phyloP scores from a whole-genome alignment of 73 alveolate genomes.

The Paramecium octaurelia region DNA sequence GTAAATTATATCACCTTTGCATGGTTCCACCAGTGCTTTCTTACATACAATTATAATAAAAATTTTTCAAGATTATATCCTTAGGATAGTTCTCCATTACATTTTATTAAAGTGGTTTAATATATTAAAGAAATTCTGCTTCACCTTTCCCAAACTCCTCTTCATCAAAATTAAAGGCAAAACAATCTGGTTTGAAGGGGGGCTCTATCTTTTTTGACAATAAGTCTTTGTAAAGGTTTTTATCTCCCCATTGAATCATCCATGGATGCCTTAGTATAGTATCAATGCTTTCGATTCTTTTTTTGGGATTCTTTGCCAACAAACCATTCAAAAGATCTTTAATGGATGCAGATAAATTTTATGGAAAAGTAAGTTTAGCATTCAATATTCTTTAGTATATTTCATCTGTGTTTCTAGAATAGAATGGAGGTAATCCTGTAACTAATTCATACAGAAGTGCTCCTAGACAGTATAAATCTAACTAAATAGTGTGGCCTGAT shows the following conservation, averaged over 20 bases:
- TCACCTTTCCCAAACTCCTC: constrained; percentile 61
- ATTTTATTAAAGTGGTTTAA: constrained; percentile 14
- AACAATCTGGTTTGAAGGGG: constrained; percentile 58
- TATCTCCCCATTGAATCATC: constrained; percentile 57
- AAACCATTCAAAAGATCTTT: constrained; percentile 75
- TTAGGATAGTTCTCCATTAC: constrained; percentile 19
- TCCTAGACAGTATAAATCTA: constrained; percentile 73
- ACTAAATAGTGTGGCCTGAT: constrained; percentile 64
- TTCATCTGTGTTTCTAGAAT: constrained; percentile 59
- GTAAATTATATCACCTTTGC: not conserved
- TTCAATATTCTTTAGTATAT: constrained; percentile 61
- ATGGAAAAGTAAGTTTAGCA: constrained; percentile 55
- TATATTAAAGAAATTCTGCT: constrained; percentile 37
- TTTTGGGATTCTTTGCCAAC: constrained; percentile 79
- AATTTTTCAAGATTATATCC: constrained; percentile 9
- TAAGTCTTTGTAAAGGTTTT: constrained; percentile 30
- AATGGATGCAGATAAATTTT: constrained; percentile 57
- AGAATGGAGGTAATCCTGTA: constrained; percentile 74
- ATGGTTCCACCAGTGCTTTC: constrained; percentile 50
- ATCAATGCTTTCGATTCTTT: constrained; percentile 78
- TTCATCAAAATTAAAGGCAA: constrained; percentile 63
- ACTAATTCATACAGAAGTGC: constrained; percentile 69
- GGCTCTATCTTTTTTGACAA: constrained; percentile 58
- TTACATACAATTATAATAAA: constrained; percentile 24
- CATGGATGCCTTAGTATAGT: constrained; percentile 53